Percentiles rank a stretch among this genome's conserved stretches.
Conservation (phyloP, 768 basidiomycete species). For the Panaeolus papilionaceus region DNA sequence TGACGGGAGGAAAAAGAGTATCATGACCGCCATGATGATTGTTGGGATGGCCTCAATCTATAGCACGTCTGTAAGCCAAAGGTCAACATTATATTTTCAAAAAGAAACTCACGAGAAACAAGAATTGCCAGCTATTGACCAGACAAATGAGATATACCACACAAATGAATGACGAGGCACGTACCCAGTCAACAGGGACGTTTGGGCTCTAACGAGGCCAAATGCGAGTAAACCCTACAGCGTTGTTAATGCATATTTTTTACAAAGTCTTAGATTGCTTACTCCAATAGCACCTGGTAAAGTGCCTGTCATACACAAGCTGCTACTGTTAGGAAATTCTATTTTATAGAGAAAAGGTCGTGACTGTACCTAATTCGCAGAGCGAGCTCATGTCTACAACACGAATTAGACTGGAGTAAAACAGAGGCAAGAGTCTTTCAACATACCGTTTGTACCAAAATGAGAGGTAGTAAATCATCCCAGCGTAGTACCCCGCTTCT, state of each 20-base stretch:
- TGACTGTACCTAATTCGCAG: slow-evolving; percentile 49
- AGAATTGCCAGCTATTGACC: slow-evolving; percentile 58
- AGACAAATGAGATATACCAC: background rate
- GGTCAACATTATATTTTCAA: background rate
- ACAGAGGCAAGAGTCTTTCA: background rate
- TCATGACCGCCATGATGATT: slow-evolving; percentile 53
- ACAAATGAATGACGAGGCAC: background rate
- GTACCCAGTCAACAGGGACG: slow-evolving; percentile 36
- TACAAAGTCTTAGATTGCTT: slow-evolving; percentile 8
- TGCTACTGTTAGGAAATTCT: slow-evolving; percentile 23
- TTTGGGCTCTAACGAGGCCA: slow-evolving; percentile 58
- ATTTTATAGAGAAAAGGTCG: background rate
- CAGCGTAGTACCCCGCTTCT: slow-evolving; percentile 65
- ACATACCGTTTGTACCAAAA: slow-evolving; percentile 59
- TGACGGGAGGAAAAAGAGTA: slow-evolving; percentile 57
- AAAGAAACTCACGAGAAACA: slow-evolving; percentile 50
- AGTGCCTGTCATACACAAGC: slow-evolving; percentile 64
- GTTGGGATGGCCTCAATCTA: slow-evolving; percentile 66
- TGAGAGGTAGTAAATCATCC: slow-evolving; percentile 66
- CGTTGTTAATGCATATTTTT: background rate
- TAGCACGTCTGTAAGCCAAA: background rate
- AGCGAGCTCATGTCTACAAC: slow-evolving; percentile 52
- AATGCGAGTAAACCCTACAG: slow-evolving; percentile 60
- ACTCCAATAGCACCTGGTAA: slow-evolving; percentile 63
- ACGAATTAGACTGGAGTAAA: background rate